These are phyloP conservation scores for Coniochaeta ligniaria DNA, from an alignment of 2,329 filamentous ascomycete species.

Conservation along the genomic window DNA sequence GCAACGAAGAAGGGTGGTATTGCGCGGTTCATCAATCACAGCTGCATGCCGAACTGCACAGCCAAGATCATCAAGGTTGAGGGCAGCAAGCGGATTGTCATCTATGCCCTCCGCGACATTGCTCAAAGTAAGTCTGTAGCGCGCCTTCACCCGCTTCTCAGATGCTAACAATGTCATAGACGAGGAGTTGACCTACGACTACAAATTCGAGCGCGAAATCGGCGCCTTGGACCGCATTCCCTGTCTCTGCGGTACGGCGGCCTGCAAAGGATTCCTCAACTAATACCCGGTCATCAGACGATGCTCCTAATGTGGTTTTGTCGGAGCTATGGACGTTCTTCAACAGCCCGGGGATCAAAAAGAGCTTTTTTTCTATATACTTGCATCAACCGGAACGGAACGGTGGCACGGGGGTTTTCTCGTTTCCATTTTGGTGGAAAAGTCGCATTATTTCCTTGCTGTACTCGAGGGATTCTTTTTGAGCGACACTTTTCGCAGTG, in stretches of 20 bases:
- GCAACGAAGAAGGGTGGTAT: constrained; percentile 98
- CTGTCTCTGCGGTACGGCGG: constrained; percentile 90
- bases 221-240: constrained; percentile 92
- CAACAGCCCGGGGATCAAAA: not conserved
- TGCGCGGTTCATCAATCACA: constrained; percentile 97
- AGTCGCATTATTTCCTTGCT: not conserved
- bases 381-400: not conserved
- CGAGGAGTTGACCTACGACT: constrained; percentile 98
- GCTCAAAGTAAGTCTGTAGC: constrained; percentile 66
- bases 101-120: constrained; percentile 95
- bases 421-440: not conserved
- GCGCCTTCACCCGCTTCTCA: not conserved
- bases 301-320: not conserved
- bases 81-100: constrained; percentile 96
- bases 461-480: not conserved
- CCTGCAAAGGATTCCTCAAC: constrained; percentile 98
- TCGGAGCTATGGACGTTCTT: not conserved
- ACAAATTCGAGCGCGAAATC: constrained; percentile 98
- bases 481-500: not conserved
- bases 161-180: constrained; percentile 45
- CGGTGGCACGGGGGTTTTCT: not conserved
- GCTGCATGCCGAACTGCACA: constrained; percentile 96
- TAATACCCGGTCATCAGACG: constrained; percentile 33
- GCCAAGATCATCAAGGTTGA: constrained; percentile 99
- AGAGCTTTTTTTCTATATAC: not conserved